A percentile compares a stretch with the other conserved stretches of the same genome.
Evolutionary conservation across 805 yeast genomes (phyloP).

Genomic region (Pichia nakasei): DNA sequence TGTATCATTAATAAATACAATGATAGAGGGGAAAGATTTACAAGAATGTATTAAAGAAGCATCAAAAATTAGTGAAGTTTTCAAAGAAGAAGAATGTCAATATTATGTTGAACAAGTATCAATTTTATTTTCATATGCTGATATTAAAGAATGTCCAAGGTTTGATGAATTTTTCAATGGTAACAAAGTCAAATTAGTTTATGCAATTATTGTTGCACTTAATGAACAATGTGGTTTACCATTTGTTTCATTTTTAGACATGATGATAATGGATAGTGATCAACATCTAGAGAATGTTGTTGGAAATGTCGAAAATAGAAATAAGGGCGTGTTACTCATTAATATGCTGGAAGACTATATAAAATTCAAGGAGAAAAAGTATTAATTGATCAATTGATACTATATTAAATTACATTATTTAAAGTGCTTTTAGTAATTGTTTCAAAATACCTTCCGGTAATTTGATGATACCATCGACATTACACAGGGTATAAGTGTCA

Average conservation of each 20-base stretch:
- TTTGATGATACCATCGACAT: conserved; percentile 40
- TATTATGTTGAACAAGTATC: conserved; percentile 38
- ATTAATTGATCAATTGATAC: no score
- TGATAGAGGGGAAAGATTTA: conserved; percentile 18
- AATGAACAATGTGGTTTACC: conserved; percentile 12
- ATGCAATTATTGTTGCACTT: conserved; percentile 31
- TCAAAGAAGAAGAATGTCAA: conserved; percentile 24
- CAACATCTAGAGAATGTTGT: conserved; percentile 11
- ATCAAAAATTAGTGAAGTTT: conserved; percentile 27
- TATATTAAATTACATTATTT: no score
- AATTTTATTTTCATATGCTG: conserved; percentile 42
- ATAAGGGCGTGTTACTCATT: conserved; percentile 29
- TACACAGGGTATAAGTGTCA: conserved; percentile 45
- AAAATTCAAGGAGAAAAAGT: no score
- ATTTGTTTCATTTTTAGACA: conserved; percentile 17
- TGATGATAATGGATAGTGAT: conserved; percentile 16
- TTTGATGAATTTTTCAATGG: conserved; percentile 29
- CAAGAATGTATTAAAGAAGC: conserved; percentile 33
- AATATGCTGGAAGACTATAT: conserved; percentile 40
- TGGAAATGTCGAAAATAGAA: no score
- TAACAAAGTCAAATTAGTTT: conserved; percentile 32
- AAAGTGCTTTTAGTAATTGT: conserved; percentile 22
- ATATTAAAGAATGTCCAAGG: conserved; percentile 33
- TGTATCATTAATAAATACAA: conserved; percentile 33
- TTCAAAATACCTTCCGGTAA: conserved; percentile 44